Evolutionary conservation across 306 rosid species (phyloP).

Genomic region (Cotoneaster glaucophyllus): DNA sequence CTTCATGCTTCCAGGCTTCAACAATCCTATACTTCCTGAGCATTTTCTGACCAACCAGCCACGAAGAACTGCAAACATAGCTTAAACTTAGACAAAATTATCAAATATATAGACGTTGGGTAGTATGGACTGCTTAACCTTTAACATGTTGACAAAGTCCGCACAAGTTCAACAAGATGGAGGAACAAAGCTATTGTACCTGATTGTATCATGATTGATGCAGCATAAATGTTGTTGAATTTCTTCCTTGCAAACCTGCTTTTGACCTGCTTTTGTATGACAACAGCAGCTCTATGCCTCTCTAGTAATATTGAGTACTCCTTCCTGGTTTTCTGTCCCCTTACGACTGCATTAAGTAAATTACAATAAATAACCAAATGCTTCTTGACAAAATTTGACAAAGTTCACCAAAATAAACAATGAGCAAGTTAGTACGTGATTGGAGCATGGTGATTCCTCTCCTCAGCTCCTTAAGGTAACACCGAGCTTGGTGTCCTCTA

Average conservation of each 20-base stretch:
- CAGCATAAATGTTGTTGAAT: constrained; percentile 38
- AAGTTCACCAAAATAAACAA: constrained; percentile 11
- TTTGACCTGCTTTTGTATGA: constrained; percentile 67
- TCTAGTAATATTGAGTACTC: constrained; percentile 47
- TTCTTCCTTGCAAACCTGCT: constrained; percentile 39
- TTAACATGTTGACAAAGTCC: background rate
- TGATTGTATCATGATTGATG: constrained; percentile 72
- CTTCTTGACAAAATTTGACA: constrained; percentile 23
- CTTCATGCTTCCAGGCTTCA: constrained; percentile 48
- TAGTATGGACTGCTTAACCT: background rate
- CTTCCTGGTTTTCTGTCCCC: constrained; percentile 70
- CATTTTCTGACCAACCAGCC: constrained; percentile 88
- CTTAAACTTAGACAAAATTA: constrained; percentile 16
- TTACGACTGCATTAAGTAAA: constrained; percentile 54
- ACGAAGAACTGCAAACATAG: constrained; percentile 60
- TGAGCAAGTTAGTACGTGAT: constrained; percentile 55
- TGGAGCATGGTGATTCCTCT: constrained; percentile 73
- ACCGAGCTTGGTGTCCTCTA: constrained; percentile 85
- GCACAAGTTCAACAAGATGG: background rate
- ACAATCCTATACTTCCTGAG: constrained; percentile 72
- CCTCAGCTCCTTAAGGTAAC: constrained; percentile 55
- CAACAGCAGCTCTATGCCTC: constrained; percentile 70
- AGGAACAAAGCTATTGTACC: constrained; percentile 28
- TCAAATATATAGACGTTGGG: background rate
- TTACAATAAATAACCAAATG: constrained; percentile 6